Evolutionary conservation across 805 yeast species (phyloP).

Genomic region (Hanseniaspora valbyensis): DNA sequence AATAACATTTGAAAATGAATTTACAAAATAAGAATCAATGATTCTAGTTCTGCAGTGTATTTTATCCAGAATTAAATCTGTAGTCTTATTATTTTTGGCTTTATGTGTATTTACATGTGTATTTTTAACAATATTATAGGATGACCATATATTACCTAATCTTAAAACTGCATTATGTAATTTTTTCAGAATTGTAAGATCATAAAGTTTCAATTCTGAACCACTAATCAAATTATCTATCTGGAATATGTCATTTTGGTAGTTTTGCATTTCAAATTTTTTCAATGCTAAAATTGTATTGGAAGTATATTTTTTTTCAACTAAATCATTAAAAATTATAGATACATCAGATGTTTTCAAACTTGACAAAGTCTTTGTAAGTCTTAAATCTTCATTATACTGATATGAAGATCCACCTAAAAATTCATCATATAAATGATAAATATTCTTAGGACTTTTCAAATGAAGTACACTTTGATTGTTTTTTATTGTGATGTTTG

Average conservation of each 20-base stretch:
- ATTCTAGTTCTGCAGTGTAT: conserved; percentile 1
- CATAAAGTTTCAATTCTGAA: background rate
- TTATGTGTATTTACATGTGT: background rate
- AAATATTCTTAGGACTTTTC: conserved; percentile 10
- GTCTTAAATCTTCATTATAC: conserved; percentile 10
- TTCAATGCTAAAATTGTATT: background rate
- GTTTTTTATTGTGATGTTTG: background rate
- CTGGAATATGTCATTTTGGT: conserved; percentile 13
- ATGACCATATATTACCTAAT: background rate
- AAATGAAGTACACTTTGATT: conserved; percentile 13
- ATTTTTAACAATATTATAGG: background rate
- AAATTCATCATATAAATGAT: conserved; percentile 13
- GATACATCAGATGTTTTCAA: conserved; percentile 8
- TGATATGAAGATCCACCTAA: background rate
- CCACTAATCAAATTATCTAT: conserved; percentile 9
- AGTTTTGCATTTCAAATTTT: conserved; percentile 12
- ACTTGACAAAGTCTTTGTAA: conserved; percentile 10
- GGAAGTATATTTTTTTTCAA: background rate
- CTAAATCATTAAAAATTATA: background rate
- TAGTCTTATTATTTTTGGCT: too few species aligned
- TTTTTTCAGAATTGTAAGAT: background rate
- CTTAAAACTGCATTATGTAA: background rate
- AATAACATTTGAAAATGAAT: conserved; percentile 7
- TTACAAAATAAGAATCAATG: background rate
- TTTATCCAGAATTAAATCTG: background rate